Percentiles rank a stretch among this genome's conserved stretches.
Conservation (phyloP, 768 basidiomycete species). For the Atractiella rhizophila region DNA sequence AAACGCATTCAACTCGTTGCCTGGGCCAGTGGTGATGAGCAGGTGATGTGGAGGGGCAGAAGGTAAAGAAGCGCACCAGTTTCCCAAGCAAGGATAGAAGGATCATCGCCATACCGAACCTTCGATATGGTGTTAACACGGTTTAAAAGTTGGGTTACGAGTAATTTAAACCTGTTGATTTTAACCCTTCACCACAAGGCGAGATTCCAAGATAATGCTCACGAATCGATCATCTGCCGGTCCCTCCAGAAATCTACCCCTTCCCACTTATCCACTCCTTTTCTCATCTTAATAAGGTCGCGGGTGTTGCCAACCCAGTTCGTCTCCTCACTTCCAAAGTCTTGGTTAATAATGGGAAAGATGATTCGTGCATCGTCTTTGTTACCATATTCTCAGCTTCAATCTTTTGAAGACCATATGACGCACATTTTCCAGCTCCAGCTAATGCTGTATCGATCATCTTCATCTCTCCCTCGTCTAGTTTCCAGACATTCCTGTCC, state of each 20-base stretch:
- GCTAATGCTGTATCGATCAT: no score
- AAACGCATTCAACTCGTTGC: no score
- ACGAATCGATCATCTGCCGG: slow-evolving; percentile 10
- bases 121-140: slow-evolving; percentile 17
- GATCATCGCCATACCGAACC: slow-evolving; percentile 14
- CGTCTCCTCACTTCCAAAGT: slow-evolving; percentile 11
- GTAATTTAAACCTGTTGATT: slow-evolving; percentile 10
- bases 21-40: no score
- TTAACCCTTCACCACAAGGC: background rate
- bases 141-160: slow-evolving; percentile 14
- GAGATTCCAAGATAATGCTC: background rate
- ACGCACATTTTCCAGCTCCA: no score
- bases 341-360: slow-evolving; percentile 14
- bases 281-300: slow-evolving; percentile 11
- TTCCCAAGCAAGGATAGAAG: slow-evolving; percentile 16
- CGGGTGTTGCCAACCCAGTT: slow-evolving; percentile 14
- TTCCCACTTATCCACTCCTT: no score
- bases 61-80: no score
- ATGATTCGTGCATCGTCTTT: slow-evolving; percentile 10
- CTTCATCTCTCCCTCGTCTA: no score
- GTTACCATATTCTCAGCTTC: no score
- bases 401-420: no score
- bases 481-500: no score
- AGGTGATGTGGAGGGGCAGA: no score
- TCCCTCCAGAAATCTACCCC: slow-evolving; percentile 14